Evolutionary conservation across 345 rosid genomes (phyloP), one percentile per base, ranked within the genome.

Genomic region (Diplotaxis tenuifolia): DNA sequence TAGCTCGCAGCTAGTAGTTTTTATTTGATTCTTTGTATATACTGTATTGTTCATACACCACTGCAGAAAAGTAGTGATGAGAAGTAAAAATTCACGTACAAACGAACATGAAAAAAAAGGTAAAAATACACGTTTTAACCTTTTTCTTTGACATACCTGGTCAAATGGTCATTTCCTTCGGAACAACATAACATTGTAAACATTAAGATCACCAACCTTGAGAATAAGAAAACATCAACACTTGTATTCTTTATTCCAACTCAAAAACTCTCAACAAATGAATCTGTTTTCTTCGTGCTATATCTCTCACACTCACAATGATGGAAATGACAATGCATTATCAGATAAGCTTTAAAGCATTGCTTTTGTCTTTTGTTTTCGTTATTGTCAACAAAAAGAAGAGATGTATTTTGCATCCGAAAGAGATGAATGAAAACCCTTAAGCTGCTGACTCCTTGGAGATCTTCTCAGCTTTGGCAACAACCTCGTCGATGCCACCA

Each of bases 401-500:
- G 57, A 7, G 23, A 60, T 14, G 69, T 49, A 61, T 50, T 21
- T 27, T 27, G 18, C 62, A 32, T 27, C 10, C 3, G 29, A 14
- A 53, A n/a, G 58, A 52, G 49, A 52, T 21, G 23, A 49, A 32
- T 12, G 3, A 6, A 50, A 67, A 14, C 59, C 1, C 72, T 40
- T 77, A 77, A 38, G 81, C 80, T 25, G 80, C 77, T 9, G 81
- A 3, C 32, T 77, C 80, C 73, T 65, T 77, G 5, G 80, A 16
- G 38, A 78, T 78, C 65, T 76, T 80, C 80, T 75, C 80, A 11
- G 80, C 83, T 52, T 84, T 86, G 3, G 87, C 81, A 74, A 86
- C 76, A 4, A 82, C 90, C 52, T 85, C 87, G 3, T 84, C 83
- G 21, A 87, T 83, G 25, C 88, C 87, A 7, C 87, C 87, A 45